Conservation (phyloP, 768 basidiomycete species). For the Trametes gibbosa region DNA sequence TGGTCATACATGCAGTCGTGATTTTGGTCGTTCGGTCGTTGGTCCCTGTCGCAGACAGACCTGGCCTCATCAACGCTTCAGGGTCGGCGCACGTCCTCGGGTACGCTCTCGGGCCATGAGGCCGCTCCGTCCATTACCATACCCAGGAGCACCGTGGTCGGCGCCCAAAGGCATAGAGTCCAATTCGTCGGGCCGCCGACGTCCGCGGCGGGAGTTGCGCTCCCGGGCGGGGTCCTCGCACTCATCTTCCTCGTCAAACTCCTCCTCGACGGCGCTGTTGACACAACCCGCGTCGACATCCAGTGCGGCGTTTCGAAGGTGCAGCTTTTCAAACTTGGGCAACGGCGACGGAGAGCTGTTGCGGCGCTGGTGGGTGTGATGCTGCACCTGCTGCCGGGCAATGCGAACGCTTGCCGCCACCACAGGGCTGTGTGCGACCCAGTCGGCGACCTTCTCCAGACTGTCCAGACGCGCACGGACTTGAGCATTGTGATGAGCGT, state of each 20-base stretch:
- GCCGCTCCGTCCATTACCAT: constrained; percentile 64
- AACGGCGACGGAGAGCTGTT: constrained; percentile 56
- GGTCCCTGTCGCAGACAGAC: constrained; percentile 5
- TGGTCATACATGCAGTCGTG: constrained; percentile 17
- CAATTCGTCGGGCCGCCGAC: constrained; percentile 53
- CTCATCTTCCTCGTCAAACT: constrained; percentile 17
- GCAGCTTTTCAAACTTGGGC: constrained; percentile 21
- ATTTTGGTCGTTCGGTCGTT: constrained; percentile 18
- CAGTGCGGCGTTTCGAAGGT: constrained; percentile 33
- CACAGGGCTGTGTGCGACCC: constrained; percentile 40
- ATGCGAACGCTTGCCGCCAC: constrained; percentile 21
- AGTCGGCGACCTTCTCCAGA: constrained; percentile 47
- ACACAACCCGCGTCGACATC: constrained; percentile 9
- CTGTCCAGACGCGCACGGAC: constrained; percentile 30
- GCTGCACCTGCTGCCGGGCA: constrained; percentile 38
- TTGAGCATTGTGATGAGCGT: constrained; percentile 10
- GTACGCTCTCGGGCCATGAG: constrained; percentile 43
- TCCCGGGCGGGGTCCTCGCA: constrained; percentile 1
- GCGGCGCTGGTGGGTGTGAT: constrained; percentile 35
- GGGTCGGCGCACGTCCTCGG: constrained; percentile 13
- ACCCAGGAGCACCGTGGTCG: constrained; percentile 53
- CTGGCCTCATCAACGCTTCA: constrained; percentile 10
- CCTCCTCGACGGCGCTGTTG: constrained; percentile 10
- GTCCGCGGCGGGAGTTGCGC: constrained; percentile 39
- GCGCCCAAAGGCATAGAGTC: constrained; percentile 36